phyloP scores from a whole-genome alignment of 2,329 filamentous ascomycete genomes.

The Xylariaceae sp. region DNA sequence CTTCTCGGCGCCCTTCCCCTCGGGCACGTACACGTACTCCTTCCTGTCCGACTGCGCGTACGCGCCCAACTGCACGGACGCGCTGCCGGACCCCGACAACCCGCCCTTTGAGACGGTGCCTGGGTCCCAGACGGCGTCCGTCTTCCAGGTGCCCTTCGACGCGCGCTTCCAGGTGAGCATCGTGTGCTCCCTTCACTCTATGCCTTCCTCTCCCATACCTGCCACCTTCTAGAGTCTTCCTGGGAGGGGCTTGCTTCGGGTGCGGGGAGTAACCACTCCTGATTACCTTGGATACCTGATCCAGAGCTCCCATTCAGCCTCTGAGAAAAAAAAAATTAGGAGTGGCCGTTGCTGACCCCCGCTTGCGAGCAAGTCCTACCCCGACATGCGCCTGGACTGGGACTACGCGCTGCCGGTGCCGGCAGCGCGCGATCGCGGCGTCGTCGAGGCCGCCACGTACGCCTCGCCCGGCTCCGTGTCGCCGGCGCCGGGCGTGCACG shows the following conservation, averaged over 20 bases:
- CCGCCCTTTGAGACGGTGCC: conserved; percentile 20
- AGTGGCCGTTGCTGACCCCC: no score
- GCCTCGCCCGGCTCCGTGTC: conserved; percentile 21
- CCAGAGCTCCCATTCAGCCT: no score
- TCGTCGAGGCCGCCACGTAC: conserved; percentile 20
- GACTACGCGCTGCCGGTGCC: conserved; percentile 17
- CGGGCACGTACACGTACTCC: conserved; percentile 21
- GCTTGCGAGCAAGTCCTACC: no score
- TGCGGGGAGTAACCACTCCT: no score
- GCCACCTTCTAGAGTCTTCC: no score
- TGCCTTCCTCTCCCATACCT: no score
- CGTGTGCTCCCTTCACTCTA: no score
- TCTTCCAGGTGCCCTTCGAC: conserved; percentile 22
- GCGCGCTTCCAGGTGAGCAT: conserved; percentile 18
- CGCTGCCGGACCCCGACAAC: conserved; percentile 20
- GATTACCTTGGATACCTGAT: no score
- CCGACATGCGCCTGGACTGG: conserved; percentile 15
- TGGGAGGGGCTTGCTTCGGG: no score
- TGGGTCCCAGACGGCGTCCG: conserved; percentile 18
- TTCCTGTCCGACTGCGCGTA: conserved; percentile 21
- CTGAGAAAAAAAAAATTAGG: no score
- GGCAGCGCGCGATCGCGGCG: conserved; percentile 10
- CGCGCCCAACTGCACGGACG: conserved; percentile 19
- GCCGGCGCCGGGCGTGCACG: conserved; percentile 20
- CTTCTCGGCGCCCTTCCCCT: conserved; percentile 19